These are phyloP conservation scores for Butyriboletus pseudospeciosus DNA, from an alignment of 1,284 basidiomycete species.

Conservation along the genomic window DNA sequence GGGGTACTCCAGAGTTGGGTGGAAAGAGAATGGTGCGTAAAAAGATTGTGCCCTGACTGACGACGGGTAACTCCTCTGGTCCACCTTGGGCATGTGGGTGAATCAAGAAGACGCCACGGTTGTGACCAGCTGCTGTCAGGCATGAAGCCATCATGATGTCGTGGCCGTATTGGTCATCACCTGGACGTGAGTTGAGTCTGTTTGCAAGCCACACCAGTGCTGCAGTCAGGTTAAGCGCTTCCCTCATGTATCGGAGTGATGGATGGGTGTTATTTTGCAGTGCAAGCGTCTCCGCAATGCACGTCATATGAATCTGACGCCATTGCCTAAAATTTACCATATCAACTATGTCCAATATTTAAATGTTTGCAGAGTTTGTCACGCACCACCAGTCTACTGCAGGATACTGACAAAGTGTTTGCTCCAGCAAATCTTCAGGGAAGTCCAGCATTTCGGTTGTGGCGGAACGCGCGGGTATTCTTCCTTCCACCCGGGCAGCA, in stretches of 20 bases:
- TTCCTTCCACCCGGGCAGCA: constrained; percentile 5
- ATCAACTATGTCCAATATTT: too few species aligned
- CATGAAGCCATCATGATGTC: constrained; percentile 6
- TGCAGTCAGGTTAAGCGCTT: constrained; percentile 7
- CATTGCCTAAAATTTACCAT: background rate
- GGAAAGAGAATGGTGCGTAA: background rate
- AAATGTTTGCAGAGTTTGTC: too few species aligned
- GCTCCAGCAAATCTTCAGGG: background rate
- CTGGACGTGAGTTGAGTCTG: constrained; percentile 3
- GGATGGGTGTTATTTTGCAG: constrained; percentile 1
- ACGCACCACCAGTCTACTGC: constrained; percentile 7
- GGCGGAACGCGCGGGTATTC: background rate
- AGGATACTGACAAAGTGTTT: background rate
- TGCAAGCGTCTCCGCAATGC: constrained; percentile 3
- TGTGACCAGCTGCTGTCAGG: background rate
- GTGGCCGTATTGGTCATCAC: constrained; percentile 5
- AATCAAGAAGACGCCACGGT: constrained; percentile 3
- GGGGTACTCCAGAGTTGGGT: background rate
- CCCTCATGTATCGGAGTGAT: constrained; percentile 4
- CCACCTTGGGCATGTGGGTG: background rate
- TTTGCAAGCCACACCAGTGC: constrained; percentile 6
- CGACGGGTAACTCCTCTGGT: too few species aligned
- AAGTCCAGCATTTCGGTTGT: background rate
- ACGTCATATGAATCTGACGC: constrained; percentile 6
- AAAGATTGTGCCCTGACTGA: constrained; percentile 3